These are phyloP conservation scores for Cyphellophora europaea DNA, from an alignment of 2,329 filamentous ascomycete species.

Conservation along the genomic window DNA sequence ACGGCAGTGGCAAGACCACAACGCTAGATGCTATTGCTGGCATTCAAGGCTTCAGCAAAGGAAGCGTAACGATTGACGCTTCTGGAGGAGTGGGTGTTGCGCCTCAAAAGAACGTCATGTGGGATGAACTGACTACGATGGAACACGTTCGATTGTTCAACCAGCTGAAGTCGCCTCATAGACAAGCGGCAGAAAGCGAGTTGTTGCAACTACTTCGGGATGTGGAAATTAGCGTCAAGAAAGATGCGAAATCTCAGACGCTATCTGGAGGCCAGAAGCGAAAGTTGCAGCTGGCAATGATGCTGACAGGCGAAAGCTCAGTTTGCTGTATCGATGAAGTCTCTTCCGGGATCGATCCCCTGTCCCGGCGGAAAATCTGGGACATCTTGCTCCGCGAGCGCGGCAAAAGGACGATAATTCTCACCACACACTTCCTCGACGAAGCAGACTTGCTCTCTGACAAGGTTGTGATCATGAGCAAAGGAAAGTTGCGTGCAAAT, in stretches of 20 bases:
- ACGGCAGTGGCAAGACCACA: conserved; percentile 83
- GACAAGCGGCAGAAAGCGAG: conserved; percentile 51
- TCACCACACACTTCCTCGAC: conserved; percentile 88
- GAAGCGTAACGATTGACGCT: conserved; percentile 66
- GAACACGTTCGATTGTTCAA: conserved; percentile 82
- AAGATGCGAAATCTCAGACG: conserved; percentile 60
- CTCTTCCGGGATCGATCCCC: conserved; percentile 74
- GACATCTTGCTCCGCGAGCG: conserved; percentile 80
- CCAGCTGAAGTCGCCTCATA: conserved; percentile 57
- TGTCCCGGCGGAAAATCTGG: conserved; percentile 83
- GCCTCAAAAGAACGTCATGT: conserved; percentile 86
- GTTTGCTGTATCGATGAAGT: conserved; percentile 90
- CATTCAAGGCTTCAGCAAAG: conserved; percentile 63
- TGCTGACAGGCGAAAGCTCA: conserved; percentile 78
- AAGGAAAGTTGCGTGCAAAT: conserved; percentile 70
- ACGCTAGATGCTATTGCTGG: conserved; percentile 81
- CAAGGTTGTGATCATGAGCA: conserved; percentile 77
- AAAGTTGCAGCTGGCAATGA: conserved; percentile 85
- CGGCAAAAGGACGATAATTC: conserved; percentile 67
- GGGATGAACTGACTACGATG: conserved; percentile 75
- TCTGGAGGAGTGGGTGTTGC: conserved; percentile 74
- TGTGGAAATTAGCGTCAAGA: conserved; percentile 68
- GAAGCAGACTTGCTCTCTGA: conserved; percentile 84
- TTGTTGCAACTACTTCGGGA: conserved; percentile 50
- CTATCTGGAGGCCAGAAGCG: conserved; percentile 85